phyloP scores from a whole-genome alignment of 73 alveolate genomes.

The Tetrahymena thermophila region DNA sequence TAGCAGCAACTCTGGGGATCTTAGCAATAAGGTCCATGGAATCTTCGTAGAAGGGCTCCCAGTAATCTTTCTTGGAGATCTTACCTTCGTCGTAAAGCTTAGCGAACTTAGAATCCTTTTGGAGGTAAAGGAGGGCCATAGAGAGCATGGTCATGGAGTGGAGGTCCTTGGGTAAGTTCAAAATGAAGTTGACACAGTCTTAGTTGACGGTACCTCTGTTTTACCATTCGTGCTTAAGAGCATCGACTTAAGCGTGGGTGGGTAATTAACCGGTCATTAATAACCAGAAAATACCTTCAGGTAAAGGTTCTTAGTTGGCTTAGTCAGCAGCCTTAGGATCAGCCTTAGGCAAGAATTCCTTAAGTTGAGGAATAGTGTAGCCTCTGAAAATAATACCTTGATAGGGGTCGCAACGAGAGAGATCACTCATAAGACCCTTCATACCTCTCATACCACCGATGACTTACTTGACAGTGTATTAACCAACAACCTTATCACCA shows the following conservation, averaged over 20 bases:
- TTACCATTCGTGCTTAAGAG: conserved; percentile 44
- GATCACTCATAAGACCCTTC: conserved; percentile 72
- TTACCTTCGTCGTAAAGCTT: conserved; percentile 64
- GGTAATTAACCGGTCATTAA: conserved; percentile 83
- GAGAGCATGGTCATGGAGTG: conserved; percentile 84
- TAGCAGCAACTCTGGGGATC: conserved; percentile 74
- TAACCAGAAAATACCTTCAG: conserved; percentile 78
- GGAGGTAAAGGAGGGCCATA: conserved; percentile 60
- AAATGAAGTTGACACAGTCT: conserved; percentile 38
- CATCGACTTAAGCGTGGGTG: conserved; percentile 43
- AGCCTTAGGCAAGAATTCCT: conserved; percentile 54
- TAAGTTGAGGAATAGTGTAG: conserved; percentile 55
- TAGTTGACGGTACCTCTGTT: conserved; percentile 51
- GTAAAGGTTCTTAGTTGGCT: conserved; percentile 69
- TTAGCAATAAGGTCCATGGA: conserved; percentile 67
- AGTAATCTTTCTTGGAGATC: conserved; percentile 55
- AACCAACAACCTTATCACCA: conserved; percentile 28
- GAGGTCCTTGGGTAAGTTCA: conserved; percentile 50
- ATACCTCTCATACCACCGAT: conserved; percentile 90
- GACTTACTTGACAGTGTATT: conserved; percentile 63
- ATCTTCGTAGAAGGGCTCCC: conserved; percentile 81
- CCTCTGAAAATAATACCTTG: conserved; percentile 80
- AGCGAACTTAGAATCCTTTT: conserved; percentile 56
- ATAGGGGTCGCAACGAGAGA: conserved; percentile 73
- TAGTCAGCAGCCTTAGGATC: not conserved